phyloP scores from a whole-genome alignment of 306 rosid genomes.

The Trifolium pratense region DNA sequence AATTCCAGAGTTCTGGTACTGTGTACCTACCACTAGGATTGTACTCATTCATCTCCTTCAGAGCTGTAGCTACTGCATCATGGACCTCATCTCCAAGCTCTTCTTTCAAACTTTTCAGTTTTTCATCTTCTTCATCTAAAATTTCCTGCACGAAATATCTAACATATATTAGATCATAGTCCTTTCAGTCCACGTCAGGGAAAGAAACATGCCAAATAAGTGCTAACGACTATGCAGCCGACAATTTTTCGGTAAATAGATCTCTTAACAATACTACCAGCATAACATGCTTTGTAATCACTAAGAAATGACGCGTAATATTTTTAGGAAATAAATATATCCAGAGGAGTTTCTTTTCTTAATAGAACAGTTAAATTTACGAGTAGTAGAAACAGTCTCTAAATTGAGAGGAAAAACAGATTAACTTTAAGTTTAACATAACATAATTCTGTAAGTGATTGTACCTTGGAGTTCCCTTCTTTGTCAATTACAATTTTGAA shows the following conservation, averaged over 20 bases:
- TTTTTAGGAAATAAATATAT: conserved; percentile 6
- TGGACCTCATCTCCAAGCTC: no score
- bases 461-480: conserved; percentile 47
- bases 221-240: background rate
- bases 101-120: conserved; percentile 55
- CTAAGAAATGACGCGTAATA: background rate
- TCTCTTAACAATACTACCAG: background rate
- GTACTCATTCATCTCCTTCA: no score
- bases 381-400: background rate
- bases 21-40: no score
- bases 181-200: background rate
- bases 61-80: no score
- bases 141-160: conserved; percentile 56
- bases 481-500: no score
- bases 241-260: background rate
- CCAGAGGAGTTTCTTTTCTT: no score
- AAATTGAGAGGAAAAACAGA: background rate
- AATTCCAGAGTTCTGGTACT: no score
- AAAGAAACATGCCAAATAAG: conserved; percentile 5
- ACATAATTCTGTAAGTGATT: conserved; percentile 12
- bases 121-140: conserved; percentile 67
- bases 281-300: background rate
- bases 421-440: background rate
- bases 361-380: background rate
- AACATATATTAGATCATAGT: conserved; percentile 1